Evolutionary conservation across 2,329 filamentous ascomycete species (phyloP), one percentile per base, ranked within the genome.

Genomic region (Nemania sp.): DNA sequence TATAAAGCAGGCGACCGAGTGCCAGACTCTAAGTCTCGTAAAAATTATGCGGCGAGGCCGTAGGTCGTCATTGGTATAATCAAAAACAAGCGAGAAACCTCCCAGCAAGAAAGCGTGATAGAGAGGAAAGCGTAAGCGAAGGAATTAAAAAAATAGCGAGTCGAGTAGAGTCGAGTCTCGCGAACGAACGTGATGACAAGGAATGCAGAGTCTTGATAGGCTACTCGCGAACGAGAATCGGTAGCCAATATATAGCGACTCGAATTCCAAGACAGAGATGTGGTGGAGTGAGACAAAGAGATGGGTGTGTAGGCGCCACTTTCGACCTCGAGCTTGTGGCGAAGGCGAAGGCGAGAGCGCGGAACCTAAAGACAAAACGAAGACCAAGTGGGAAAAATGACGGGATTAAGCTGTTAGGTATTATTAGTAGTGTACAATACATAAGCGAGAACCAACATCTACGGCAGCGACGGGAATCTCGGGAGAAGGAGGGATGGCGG

Each of bases 1-100:
- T 49, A 23, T 39, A 52, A 40, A 44, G 54, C 56, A 61, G 62
- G 54, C 47, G 56, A 61, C 61, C 60, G 65, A 67, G 65, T 66
- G 52, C 63, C 62, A 62, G 66, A 68, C 63, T 66, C 64, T 59
- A 56, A 58, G 59, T 65, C 66, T 67, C 64, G 64, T n/a, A n/a
- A 31, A 56, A 33, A 66, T 66, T 66, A 68, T 54, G 64, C 54
- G 39, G 61, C 60, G 64, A 67, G 60, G 57, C 54, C 41, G 54
- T 51, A 19, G 54, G 60, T 52, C 59, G 64, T 58, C 61, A 66
- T 67, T 63, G 45, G 57, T 60, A 54, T 44, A 34, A 37, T 40
- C 37, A 34, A 56, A 50, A 54, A 45, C 49, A n/a, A 41, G 52
- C 60, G 36, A 57, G 58, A 53, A 52, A 39, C 31, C 36, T 26